A percentile compares a stretch with the other conserved stretches of the same genome.
Conservation (phyloP, 805 yeast genomes). For the Barnettozyma salicaria region DNA sequence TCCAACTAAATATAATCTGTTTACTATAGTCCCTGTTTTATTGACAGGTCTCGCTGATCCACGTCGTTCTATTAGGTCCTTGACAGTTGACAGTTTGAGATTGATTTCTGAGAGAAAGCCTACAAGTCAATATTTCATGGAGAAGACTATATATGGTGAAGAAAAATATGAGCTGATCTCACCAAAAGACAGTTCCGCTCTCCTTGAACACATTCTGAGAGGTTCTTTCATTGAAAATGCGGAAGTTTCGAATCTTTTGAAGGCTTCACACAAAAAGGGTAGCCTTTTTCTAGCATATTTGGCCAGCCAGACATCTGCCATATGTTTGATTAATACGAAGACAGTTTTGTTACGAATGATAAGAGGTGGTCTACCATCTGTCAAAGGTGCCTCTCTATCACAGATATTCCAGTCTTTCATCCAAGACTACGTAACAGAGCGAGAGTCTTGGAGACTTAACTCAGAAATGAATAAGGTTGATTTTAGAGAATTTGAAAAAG, state of each 20-base stretch:
- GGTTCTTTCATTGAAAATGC: constrained; percentile 46
- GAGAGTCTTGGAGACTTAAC: constrained; percentile 38
- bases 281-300: constrained; percentile 56
- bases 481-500: constrained; percentile 48
- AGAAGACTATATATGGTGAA: constrained; percentile 52
- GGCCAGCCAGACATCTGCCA: constrained; percentile 56
- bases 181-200: constrained; percentile 53
- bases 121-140: constrained; percentile 39
- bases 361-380: constrained; percentile 29
- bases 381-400: constrained; percentile 42
- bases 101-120: constrained; percentile 33
- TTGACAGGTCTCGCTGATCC: constrained; percentile 48
- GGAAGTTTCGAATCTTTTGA: constrained; percentile 36
- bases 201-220: constrained; percentile 37
- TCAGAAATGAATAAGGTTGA: constrained; percentile 46
- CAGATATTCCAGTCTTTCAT: constrained; percentile 42
- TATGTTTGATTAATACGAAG: constrained; percentile 52
- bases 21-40: constrained; percentile 54
- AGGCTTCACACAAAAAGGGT: constrained; percentile 50
- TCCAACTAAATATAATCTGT: constrained; percentile 36
- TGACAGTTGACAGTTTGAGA: constrained; percentile 34
- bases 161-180: constrained; percentile 47
- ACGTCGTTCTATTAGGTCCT: constrained; percentile 44
- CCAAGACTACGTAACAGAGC: constrained; percentile 38
- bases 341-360: constrained; percentile 41